phyloP scores from a whole-genome alignment of 306 rosid species.

The Gastrolobium bilobum region DNA sequence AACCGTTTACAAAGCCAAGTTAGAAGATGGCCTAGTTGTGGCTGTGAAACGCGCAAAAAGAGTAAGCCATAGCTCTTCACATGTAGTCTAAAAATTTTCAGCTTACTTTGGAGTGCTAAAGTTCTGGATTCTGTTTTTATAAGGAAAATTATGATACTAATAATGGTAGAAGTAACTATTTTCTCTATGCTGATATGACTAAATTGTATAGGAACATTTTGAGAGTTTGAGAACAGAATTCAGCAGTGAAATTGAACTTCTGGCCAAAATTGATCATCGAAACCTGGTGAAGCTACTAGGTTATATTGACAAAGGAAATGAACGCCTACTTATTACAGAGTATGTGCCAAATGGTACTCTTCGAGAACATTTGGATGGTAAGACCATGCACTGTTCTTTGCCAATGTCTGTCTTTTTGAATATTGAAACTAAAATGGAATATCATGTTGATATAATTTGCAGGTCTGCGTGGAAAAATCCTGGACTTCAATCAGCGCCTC shows the following conservation, averaged over 20 bases:
- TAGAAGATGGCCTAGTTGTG: constrained; percentile 81
- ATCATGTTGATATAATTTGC: constrained; percentile 49
- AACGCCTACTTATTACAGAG: constrained; percentile 91
- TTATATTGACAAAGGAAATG: constrained; percentile 83
- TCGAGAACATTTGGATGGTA: constrained; percentile 98
- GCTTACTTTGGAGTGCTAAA: constrained; percentile 9
- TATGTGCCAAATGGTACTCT: constrained; percentile 90
- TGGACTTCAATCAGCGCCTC: constrained; percentile 96
- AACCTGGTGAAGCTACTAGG: constrained; percentile 94
- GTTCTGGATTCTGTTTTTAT: constrained; percentile 36
- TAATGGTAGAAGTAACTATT: constrained; percentile 8
- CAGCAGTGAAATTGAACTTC: constrained; percentile 86
- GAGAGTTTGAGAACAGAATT: constrained; percentile 87
- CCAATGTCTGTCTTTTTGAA: constrained; percentile 27
- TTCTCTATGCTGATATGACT: constrained; percentile 41
- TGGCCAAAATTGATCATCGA: constrained; percentile 95
- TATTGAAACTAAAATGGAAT: constrained; percentile 34
- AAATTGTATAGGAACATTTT: constrained; percentile 71
- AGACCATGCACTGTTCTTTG: constrained; percentile 49
- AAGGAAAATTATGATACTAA: constrained; percentile 1
- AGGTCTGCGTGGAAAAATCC: constrained; percentile 80
- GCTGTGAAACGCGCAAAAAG: constrained; percentile 91
- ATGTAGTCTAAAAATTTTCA: background rate
- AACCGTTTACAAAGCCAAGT: constrained; percentile 87
- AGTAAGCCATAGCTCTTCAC: constrained; percentile 55